These are phyloP conservation scores for Pichia sp. DNA, from an alignment of 1,139 yeast genomes.

Conservation along the genomic window DNA sequence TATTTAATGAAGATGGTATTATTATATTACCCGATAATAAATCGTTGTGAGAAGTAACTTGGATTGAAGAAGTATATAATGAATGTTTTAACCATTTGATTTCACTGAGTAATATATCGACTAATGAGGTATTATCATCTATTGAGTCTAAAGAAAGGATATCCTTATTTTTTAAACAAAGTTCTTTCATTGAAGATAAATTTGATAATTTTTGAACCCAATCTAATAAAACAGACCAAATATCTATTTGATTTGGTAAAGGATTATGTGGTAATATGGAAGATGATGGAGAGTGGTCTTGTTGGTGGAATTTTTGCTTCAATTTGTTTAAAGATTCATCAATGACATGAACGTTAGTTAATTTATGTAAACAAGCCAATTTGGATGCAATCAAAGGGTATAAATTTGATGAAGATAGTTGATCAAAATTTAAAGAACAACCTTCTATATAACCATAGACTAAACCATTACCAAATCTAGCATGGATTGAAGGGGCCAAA, in stretches of 20 bases:
- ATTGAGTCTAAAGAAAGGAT: slow-evolving; percentile 18
- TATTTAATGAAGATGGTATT: slow-evolving; percentile 38
- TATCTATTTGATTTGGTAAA: slow-evolving; percentile 29
- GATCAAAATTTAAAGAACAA: slow-evolving; percentile 55
- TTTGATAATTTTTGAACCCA: slow-evolving; percentile 66
- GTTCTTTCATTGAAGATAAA: slow-evolving; percentile 40
- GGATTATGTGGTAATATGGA: background rate
- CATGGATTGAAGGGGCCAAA: slow-evolving; percentile 69
- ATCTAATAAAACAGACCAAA: slow-evolving; percentile 60
- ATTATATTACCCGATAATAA: slow-evolving; percentile 71
- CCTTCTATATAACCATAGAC: slow-evolving; percentile 73
- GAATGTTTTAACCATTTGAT: slow-evolving; percentile 51
- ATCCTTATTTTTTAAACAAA: slow-evolving; percentile 40
- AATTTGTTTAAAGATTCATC: slow-evolving; percentile 51
- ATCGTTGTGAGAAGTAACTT: slow-evolving; percentile 71
- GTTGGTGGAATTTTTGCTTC: slow-evolving; percentile 34
- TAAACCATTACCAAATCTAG: slow-evolving; percentile 71
- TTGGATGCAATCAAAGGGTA: slow-evolving; percentile 64
- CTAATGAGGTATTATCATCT: slow-evolving; percentile 1
- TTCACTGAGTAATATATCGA: slow-evolving; percentile 39
- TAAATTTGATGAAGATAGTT: slow-evolving; percentile 46
- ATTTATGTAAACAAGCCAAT: slow-evolving; percentile 70
- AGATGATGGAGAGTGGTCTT: slow-evolving; percentile 9
- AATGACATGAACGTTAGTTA: slow-evolving; percentile 44
- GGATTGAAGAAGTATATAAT: slow-evolving; percentile 46